Evolutionary conservation across 495 filamentous ascomycete species (phyloP).

Genomic region (Neurospora intermedia): DNA sequence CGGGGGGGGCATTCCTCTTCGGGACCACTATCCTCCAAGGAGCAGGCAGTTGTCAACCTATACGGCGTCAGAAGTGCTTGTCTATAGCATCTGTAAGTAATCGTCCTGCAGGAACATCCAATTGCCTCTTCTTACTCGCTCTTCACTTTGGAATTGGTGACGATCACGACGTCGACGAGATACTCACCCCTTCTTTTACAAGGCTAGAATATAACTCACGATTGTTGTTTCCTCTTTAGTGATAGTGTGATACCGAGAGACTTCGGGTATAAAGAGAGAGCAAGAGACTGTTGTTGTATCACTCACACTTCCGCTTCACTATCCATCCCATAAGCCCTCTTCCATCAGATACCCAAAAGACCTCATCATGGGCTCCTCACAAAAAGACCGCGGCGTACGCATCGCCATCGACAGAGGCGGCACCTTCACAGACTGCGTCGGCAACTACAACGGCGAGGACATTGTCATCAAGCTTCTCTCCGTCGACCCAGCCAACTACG

Average conservation of each 20-base stretch:
- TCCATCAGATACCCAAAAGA: not conserved
- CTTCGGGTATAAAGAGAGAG: not conserved
- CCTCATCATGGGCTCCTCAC: constrained; percentile 3
- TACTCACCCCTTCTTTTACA: not conserved
- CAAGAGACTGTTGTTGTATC: not conserved
- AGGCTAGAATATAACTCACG: not conserved
- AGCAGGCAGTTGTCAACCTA: not conserved
- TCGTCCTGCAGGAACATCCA: not conserved
- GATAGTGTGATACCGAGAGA: not conserved
- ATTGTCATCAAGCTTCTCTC: constrained; percentile 82
- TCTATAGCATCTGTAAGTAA: too few species aligned
- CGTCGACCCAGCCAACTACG: constrained; percentile 82
- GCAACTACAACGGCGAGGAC: constrained; percentile 54
- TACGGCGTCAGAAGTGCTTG: too few species aligned
- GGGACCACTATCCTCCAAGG: not conserved
- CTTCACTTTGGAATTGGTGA: not conserved
- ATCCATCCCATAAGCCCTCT: not conserved
- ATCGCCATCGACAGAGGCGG: constrained; percentile 59
- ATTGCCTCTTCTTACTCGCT: not conserved
- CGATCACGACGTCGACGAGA: not conserved
- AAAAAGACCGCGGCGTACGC: constrained; percentile 36
- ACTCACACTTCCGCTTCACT: not conserved
- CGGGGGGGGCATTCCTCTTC: not conserved
- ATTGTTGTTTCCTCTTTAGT: not conserved
- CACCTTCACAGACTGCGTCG: constrained; percentile 64